Percentiles rank a stretch among this genome's conserved stretches.
Evolutionary conservation across 2,329 filamentous ascomycete genomes (phyloP).

Genomic region (Cytospora schulzeri): DNA sequence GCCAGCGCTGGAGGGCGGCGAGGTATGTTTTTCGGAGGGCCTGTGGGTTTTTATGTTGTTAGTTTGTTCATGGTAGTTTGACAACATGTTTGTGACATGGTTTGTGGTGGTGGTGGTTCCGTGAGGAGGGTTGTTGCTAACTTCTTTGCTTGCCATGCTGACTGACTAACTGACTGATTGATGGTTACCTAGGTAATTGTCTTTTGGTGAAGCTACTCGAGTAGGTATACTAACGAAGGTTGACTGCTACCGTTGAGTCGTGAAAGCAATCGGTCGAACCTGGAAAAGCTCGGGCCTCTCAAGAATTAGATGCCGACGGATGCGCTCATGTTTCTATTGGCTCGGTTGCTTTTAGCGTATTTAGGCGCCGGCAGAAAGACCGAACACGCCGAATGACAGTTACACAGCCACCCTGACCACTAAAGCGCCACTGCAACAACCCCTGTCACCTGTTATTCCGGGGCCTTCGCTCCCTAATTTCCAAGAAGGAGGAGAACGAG

Average conservation of each 20-base stretch:
- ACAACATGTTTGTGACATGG: neutral
- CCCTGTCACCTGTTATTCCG: too few species aligned
- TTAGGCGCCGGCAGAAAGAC: neutral
- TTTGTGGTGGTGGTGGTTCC: too few species aligned
- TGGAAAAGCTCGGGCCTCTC: neutral
- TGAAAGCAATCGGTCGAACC: neutral
- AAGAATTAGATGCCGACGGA: neutral
- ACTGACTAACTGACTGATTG: neutral
- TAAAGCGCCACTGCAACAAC: neutral
- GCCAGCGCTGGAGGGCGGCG: conserved; percentile 60
- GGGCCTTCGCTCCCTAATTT: too few species aligned
- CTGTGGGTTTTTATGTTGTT: neutral
- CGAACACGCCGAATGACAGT: neutral
- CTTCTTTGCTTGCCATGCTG: conserved; percentile 27
- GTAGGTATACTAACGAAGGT: neutral
- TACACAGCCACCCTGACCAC: neutral
- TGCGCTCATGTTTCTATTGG: conserved; percentile 14
- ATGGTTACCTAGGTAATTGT: neutral
- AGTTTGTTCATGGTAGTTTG: too few species aligned
- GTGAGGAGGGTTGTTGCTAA: neutral
- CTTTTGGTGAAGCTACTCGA: neutral
- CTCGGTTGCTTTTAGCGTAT: neutral
- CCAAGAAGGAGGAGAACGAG: too few species aligned
- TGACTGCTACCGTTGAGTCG: neutral
- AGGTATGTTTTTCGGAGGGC: conserved; percentile 39